Percentiles rank a stretch among this genome's conserved stretches.
Conservation (phyloP, 192 early-diverging fungal genomes). For the Coemansia sp. region DNA sequence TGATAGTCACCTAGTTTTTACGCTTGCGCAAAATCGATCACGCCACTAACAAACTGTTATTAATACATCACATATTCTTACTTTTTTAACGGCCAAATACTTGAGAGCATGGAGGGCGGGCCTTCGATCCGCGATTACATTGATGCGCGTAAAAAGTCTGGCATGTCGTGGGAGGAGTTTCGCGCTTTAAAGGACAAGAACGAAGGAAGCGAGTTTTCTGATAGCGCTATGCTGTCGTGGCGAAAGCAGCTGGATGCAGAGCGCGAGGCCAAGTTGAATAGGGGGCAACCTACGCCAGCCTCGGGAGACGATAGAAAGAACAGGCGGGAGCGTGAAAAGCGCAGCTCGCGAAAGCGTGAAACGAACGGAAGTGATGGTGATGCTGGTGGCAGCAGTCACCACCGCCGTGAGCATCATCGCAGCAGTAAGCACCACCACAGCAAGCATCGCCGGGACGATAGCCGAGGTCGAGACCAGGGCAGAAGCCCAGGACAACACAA, state of each 20-base stretch:
- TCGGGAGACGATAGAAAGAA: background rate
- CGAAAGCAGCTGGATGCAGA: constrained; percentile 50
- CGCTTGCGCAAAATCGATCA: background rate
- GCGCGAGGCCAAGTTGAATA: constrained; percentile 41
- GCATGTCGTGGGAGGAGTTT: constrained; percentile 53
- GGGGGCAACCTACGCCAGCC: background rate
- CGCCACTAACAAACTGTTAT: background rate
- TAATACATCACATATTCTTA: background rate
- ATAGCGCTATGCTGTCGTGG: constrained; percentile 46
- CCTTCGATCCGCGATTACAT: constrained; percentile 51
- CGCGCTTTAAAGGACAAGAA: constrained; percentile 44
- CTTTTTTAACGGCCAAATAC: background rate
- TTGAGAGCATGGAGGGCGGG: constrained; percentile 21
- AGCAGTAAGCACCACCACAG: constrained; percentile 6
- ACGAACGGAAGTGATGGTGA: constrained; percentile 2
- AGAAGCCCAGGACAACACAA: background rate
- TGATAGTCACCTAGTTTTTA: background rate
- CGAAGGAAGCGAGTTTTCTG: constrained; percentile 37
- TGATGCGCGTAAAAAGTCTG: constrained; percentile 48
- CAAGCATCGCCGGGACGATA: constrained; percentile 3
- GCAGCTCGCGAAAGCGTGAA: background rate
- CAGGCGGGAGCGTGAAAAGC: constrained; percentile 6
- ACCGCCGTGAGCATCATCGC: constrained; percentile 4
- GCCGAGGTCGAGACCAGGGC: constrained; percentile 7
- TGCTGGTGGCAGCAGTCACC: background rate